Conservation (phyloP, 768 basidiomycete genomes). For the Tylopilus intermedius region DNA sequence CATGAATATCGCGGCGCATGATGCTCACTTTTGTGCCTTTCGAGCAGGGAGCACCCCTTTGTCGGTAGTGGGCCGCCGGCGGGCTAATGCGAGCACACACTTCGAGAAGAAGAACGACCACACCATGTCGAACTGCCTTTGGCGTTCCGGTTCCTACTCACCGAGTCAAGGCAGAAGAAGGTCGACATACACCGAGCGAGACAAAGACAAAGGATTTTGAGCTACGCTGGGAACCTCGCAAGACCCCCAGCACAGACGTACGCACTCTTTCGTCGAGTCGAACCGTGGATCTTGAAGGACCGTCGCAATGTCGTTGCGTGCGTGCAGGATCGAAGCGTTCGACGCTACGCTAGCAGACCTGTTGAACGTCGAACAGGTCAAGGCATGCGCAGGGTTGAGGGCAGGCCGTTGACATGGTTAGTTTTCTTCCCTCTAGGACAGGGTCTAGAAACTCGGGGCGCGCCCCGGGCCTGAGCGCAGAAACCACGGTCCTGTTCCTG, state of each 20-base stretch:
- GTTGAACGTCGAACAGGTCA: background rate
- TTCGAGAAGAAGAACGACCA: background rate
- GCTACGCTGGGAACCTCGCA: background rate
- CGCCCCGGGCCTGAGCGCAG: background rate
- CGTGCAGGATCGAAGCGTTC: background rate
- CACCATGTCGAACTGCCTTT: background rate
- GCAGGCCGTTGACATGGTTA: background rate
- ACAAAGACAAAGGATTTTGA: background rate
- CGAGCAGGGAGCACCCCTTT: background rate
- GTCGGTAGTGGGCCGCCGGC: background rate
- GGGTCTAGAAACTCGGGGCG: background rate
- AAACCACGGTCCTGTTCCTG: background rate
- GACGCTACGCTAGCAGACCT: background rate
- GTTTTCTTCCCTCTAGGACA: background rate
- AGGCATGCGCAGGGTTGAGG: background rate
- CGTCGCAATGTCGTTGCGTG: background rate
- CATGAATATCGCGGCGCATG: background rate
- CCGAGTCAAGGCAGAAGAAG: background rate
- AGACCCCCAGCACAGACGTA: background rate
- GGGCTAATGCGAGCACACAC: background rate
- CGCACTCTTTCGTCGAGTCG: background rate
- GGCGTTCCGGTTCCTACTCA: background rate
- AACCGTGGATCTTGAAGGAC: background rate
- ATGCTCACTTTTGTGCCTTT: background rate
- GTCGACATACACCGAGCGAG: background rate